A percentile compares a stretch with the other conserved stretches of the same genome.
phyloP scores from a whole-genome alignment of 345 rosid genomes.

The Anastatica hierochuntica region DNA sequence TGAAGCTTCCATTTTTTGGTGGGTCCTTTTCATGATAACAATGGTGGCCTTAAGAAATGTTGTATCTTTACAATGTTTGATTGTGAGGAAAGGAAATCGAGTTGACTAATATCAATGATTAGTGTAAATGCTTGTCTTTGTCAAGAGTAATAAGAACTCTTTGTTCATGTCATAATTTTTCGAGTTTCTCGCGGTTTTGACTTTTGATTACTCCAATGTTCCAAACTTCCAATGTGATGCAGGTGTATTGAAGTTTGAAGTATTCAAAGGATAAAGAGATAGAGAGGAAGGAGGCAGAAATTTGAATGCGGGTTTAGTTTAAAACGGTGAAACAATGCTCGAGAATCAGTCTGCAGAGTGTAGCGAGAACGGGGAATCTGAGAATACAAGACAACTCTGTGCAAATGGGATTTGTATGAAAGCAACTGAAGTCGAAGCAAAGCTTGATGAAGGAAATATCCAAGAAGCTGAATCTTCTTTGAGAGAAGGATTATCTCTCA shows the following conservation, averaged over 20 bases:
- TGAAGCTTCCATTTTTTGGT: constrained; percentile 13
- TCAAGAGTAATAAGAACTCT: too few species aligned
- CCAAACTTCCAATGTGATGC: not conserved
- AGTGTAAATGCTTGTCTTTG: too few species aligned
- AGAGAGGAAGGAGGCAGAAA: not conserved
- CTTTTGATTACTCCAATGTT: too few species aligned
- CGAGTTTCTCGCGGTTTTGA: too few species aligned
- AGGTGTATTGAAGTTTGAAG: constrained; percentile 10
- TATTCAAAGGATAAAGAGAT: not conserved
- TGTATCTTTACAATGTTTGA: constrained; percentile 13
- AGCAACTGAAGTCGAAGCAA: constrained; percentile 73
- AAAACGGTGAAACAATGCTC: constrained; percentile 23
- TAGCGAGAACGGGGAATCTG: constrained; percentile 30
- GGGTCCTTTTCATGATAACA: constrained; percentile 22
- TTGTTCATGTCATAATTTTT: too few species aligned
- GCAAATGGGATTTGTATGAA: constrained; percentile 69
- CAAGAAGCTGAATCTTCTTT: constrained; percentile 88
- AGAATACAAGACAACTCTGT: constrained; percentile 32
- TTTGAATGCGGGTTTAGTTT: constrained; percentile 14
- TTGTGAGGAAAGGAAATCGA: not conserved
- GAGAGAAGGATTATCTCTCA: constrained; percentile 79
- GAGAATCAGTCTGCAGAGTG: constrained; percentile 30
- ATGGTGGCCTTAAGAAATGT: not conserved
- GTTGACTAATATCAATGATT: not conserved
- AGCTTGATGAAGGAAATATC: constrained; percentile 84